Evolutionary conservation across 352 stramenopile genomes (phyloP), one percentile per base, ranked within the genome.

Genomic region (Blastocystis sp.): DNA sequence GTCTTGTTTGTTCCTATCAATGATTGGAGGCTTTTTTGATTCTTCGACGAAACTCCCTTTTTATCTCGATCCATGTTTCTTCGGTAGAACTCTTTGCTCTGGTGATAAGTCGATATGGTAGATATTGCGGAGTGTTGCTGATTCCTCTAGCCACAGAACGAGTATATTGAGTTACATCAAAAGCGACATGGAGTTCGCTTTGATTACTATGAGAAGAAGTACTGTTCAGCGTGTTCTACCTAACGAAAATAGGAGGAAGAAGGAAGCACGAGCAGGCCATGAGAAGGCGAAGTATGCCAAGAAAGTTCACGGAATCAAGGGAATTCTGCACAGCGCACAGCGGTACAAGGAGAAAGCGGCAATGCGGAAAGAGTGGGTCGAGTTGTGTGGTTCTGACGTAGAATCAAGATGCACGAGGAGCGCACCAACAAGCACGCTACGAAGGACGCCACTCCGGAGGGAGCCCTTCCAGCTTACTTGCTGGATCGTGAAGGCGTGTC

Each of bases 311-410:
- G 97, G 97, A 79, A 93, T 99, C 76, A 94, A 96, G 26, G 97
- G 97, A 23, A 99, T 99, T 92, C 93, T 99, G 73, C 98, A 98
- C 94, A 98, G 99, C 92, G 93, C 98, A 90, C 97, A 98, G 91
- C 94, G 97, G 15, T 99, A 98, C 93, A 99, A 99, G 93, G 97
- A 99, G 94, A 99, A 99, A 94, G 97, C 97, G 2, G 96, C 96
- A 18, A 98, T 99, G 96, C 97, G 98, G 89, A 99, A 99, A 93
- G 99, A 97, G 82, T 92, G 68, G 89, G 87, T 37, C 6, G 23
- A 18, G 6, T 43, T 13, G 55, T 47, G 20, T 64, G 6, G 41
- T n/a, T 75, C 41, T 66, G 47, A 41, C 15, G 23, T 84, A 91
- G 66, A 37, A 96, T 99, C 87, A 95, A 96, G 53, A 95, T 98